Evolutionary conservation across 2,329 filamentous ascomycete species (phyloP), one percentile per base, ranked within the genome.

Genomic region (Epichloe bromicola): DNA sequence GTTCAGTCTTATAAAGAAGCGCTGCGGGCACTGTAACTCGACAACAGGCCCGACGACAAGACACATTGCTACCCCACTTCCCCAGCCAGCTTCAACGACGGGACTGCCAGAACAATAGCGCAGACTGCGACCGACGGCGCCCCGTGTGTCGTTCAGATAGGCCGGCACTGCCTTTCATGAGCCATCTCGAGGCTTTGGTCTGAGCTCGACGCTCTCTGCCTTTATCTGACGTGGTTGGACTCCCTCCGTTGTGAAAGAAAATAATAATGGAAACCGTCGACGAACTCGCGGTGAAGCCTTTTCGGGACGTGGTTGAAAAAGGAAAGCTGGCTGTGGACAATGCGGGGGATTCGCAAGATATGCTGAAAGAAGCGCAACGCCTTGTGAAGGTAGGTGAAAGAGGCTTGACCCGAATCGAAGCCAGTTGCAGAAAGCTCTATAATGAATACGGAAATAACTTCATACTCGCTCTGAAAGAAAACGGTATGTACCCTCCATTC

Each of bases 261-360:
- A 30, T 4, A 42, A 53, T 36, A 23, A 73, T 73, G 70, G 68
- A 71, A 52, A 61, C 67, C 47, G 63, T 71, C 23, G 57, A 58
- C 43, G 65, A 68, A 43, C 70, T 79, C 44, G 71, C 77, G 38
- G 62, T 78, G 30, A 66, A 67, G 37, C 74, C 75, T 30, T 79
- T 79, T 57, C 67, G 63, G 49, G 74, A 79, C 43, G 71, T 79
- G 50, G 70, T 76, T 48, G 70, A 74, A 42, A 77, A 76, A 64
- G 75, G 70, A 34, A 71, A 65, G 36, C 53, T 58, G 11, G 75
- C 76, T 0, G 58, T 72, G 46, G 65, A 68, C 26, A 77, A 77
- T 66, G 74, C 74, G 10, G 70, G 64, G 64, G 65, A 68, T 50
- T 60, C 67, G 23, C 63, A 70, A 54, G 52, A 56, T 43, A 79